A percentile compares a stretch with the other conserved stretches of the same genome.
These are phyloP conservation scores for Phragmites australis DNA, from an alignment of 176 grass and related monocot genomes.

Conservation along the genomic window DNA sequence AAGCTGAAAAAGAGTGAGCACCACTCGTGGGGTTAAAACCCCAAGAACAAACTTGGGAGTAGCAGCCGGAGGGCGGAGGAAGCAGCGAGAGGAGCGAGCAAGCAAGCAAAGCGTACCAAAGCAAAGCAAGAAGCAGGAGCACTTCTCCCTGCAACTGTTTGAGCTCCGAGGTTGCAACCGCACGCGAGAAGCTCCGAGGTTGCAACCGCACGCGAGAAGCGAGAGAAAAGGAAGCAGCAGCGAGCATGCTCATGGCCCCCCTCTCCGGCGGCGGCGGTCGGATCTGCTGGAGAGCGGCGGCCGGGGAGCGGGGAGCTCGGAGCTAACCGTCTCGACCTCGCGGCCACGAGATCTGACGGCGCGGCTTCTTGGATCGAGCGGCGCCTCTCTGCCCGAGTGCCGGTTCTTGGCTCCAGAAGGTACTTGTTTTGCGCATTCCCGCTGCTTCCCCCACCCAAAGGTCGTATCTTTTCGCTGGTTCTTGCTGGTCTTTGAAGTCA, in stretches of 20 bases:
- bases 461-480: constrained; percentile 9
- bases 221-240: background rate
- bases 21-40: constrained; percentile 89
- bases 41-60: constrained; percentile 50
- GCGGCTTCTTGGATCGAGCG: constrained; percentile 24
- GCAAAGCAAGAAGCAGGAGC: constrained; percentile 2
- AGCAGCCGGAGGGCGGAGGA: background rate
- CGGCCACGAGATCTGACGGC: constrained; percentile 43
- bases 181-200: background rate
- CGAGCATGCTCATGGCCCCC: constrained; percentile 35
- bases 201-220: background rate
- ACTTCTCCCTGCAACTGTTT: background rate
- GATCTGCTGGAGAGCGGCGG: constrained; percentile 45
- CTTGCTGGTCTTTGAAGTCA: background rate
- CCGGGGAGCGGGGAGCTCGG: background rate
- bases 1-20: constrained; percentile 34
- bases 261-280: constrained; percentile 41
- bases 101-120: background rate
- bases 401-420: constrained; percentile 8
- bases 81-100: constrained; percentile 21
- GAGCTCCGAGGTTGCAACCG: constrained; percentile 1
- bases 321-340: constrained; percentile 8
- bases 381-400: background rate
- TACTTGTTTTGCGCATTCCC: constrained; percentile 30
- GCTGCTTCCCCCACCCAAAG: background rate